Percentiles rank a stretch among this genome's conserved stretches.
phyloP scores from a whole-genome alignment of 1,139 yeast genomes.

The Scheffersomyces stambukii region DNA sequence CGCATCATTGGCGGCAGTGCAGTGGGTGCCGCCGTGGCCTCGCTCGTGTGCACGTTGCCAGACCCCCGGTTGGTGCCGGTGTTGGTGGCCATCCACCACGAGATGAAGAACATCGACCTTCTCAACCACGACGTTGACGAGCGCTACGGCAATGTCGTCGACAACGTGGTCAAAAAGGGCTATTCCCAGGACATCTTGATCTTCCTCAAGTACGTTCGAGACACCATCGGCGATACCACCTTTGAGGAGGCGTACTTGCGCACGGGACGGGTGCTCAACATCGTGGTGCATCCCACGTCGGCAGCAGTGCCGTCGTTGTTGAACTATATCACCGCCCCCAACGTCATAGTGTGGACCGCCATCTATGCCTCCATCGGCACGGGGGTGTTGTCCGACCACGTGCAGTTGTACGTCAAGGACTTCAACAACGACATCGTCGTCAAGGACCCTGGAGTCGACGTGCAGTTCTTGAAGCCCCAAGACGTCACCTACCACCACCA shows the following conservation, averaged over 20 bases:
- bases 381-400: slow-evolving; percentile 57
- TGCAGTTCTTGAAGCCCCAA: slow-evolving; percentile 41
- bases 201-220: slow-evolving; percentile 73
- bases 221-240: slow-evolving; percentile 77
- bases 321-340: slow-evolving; percentile 91
- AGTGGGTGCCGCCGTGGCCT: slow-evolving; percentile 90
- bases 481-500: slow-evolving; percentile 44
- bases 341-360: slow-evolving; percentile 88
- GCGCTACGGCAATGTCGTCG: slow-evolving; percentile 62
- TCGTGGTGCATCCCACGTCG: slow-evolving; percentile 84
- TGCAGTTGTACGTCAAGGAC: slow-evolving; percentile 68
- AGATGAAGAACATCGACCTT: slow-evolving; percentile 46
- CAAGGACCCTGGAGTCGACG: slow-evolving; percentile 28
- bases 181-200: slow-evolving; percentile 81
- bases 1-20: slow-evolving; percentile 90
- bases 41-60: slow-evolving; percentile 68
- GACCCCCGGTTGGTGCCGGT: slow-evolving; percentile 54
- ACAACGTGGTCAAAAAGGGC: slow-evolving; percentile 65
- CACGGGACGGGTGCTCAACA: slow-evolving; percentile 79
- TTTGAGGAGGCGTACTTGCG: slow-evolving; percentile 90
- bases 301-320: slow-evolving; percentile 68
- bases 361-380: slow-evolving; percentile 71
- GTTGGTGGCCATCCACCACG: slow-evolving; percentile 44
- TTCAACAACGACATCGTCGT: slow-evolving; percentile 54
- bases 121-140: slow-evolving; percentile 57